phyloP scores from a whole-genome alignment of 2,329 filamentous ascomycete species.

The Mollisiaceae sp. region DNA sequence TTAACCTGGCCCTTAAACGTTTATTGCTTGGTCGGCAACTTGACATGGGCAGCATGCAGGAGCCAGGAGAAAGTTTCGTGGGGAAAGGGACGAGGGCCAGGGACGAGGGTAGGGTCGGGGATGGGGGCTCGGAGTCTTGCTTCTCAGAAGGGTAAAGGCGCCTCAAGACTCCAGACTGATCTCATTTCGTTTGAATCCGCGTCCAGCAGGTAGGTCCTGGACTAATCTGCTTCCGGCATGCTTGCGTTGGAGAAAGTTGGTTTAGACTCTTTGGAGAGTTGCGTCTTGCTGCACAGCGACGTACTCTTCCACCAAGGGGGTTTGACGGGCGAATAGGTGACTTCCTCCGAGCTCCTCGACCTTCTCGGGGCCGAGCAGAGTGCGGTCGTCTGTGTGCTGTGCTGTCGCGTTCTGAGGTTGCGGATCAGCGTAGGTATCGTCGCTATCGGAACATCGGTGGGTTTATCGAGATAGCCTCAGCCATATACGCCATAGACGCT shows the following conservation, averaged over 20 bases:
- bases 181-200: not conserved
- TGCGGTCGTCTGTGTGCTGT: not conserved
- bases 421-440: not conserved
- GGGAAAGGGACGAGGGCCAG: too few species aligned
- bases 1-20: conserved; percentile 3
- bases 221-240: not conserved
- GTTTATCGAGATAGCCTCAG: conserved; percentile 9
- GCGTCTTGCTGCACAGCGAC: not conserved
- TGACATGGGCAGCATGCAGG: conserved; percentile 9
- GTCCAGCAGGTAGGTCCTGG: not conserved
- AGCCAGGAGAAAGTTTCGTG: conserved; percentile 14
- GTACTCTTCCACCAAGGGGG: not conserved
- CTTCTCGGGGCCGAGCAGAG: not conserved
- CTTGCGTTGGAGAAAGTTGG: conserved; percentile 3
- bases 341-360: not conserved
- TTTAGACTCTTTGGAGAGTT: not conserved
- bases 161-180: not conserved
- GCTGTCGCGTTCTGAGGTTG: not conserved
- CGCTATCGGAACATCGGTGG: not conserved
- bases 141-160: not conserved
- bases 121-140: conserved; percentile 1
- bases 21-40: conserved; percentile 1
- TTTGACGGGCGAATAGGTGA: conserved; percentile 2
- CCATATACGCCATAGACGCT: conserved; percentile 5
- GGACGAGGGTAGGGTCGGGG: not conserved